These are phyloP conservation scores for Spatholobus suberectus DNA, from an alignment of 306 rosid species.

Conservation along the genomic window DNA sequence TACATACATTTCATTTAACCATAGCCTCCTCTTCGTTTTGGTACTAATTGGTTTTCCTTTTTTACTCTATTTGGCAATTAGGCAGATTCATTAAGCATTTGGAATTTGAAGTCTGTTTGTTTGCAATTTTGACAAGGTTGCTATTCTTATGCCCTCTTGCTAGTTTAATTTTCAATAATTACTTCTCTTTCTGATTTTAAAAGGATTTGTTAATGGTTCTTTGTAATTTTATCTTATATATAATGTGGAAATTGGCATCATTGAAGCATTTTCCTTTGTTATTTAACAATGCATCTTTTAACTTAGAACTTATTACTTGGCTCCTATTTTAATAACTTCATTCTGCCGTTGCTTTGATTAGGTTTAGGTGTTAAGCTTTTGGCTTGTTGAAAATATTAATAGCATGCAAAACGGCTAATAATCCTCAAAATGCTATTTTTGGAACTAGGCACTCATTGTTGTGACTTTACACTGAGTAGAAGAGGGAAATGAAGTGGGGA, in stretches of 20 bases:
- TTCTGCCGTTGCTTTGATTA: neutral
- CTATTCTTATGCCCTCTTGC: neutral
- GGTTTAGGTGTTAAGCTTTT: neutral
- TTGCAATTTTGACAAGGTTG: slow-evolving; percentile 94
- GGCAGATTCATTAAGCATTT: slow-evolving; percentile 96
- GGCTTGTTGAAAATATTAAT: neutral
- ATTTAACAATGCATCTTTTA: neutral
- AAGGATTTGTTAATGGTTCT: too few relatives aligned
- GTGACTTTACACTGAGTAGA: slow-evolving; percentile 15
- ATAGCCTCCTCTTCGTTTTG: neutral
- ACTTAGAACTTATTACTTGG: slow-evolving; percentile 23
- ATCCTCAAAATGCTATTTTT: slow-evolving; percentile 11
- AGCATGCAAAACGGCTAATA: neutral
- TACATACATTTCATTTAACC: neutral
- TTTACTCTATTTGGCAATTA: slow-evolving; percentile 54
- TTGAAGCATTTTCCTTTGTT: neutral
- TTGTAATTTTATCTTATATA: too few relatives aligned
- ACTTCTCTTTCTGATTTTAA: neutral
- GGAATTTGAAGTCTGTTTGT: slow-evolving; percentile 82
- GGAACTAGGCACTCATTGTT: slow-evolving; percentile 6
- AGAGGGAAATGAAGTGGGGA: slow-evolving; percentile 9
- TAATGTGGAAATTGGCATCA: too few relatives aligned
- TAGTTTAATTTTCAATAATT: neutral
- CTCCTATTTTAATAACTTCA: neutral
- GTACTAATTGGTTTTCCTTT: slow-evolving; percentile 47